These are phyloP conservation scores for Zygotorulaspora mrakii DNA, from an alignment of 1,139 yeast genomes.

Conservation along the genomic window DNA sequence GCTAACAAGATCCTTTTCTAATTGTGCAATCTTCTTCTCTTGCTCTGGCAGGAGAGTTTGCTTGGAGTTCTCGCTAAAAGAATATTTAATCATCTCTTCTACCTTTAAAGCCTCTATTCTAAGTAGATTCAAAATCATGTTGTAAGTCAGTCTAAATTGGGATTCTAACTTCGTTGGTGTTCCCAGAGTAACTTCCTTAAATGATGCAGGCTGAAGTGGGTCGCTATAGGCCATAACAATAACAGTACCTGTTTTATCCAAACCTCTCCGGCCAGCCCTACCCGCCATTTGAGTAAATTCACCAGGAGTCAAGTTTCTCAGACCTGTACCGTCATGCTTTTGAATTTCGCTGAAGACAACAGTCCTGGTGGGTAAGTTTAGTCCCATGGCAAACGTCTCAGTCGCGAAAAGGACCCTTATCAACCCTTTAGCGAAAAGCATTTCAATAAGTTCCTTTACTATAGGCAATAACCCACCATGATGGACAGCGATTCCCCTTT, in stretches of 20 bases:
- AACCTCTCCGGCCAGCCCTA: conserved; percentile 96
- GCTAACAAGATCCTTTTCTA: conserved; percentile 47
- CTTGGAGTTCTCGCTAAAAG: conserved; percentile 86
- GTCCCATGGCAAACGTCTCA: conserved; percentile 97
- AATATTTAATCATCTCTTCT: conserved; percentile 95
- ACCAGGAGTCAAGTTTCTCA: conserved; percentile 84
- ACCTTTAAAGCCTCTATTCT: conserved; percentile 92
- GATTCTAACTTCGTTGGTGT: conserved; percentile 84
- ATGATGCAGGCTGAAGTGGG: conserved; percentile 55
- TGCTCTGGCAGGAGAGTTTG: conserved; percentile 87
- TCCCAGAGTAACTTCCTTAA: conserved; percentile 81
- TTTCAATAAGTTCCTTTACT: conserved; percentile 92
- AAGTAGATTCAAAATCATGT: conserved; percentile 86
- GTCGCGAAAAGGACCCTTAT: conserved; percentile 94
- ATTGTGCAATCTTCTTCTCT: conserved; percentile 56
- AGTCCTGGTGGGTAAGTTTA: conserved; percentile 93
- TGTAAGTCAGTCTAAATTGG: conserved; percentile 90
- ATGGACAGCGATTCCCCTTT: conserved; percentile 94
- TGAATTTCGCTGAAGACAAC: conserved; percentile 83
- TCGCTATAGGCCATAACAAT: conserved; percentile 82
- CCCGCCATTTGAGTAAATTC: conserved; percentile 99
- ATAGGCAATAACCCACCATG: conserved; percentile 96
- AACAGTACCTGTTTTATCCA: conserved; percentile 93
- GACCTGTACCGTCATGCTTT: conserved; percentile 84
- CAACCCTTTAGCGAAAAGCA: conserved; percentile 77